Evolutionary conservation across 2,329 filamentous ascomycete genomes (phyloP), one percentile per base, ranked within the genome.

Genomic region (Fusarium sp.): DNA sequence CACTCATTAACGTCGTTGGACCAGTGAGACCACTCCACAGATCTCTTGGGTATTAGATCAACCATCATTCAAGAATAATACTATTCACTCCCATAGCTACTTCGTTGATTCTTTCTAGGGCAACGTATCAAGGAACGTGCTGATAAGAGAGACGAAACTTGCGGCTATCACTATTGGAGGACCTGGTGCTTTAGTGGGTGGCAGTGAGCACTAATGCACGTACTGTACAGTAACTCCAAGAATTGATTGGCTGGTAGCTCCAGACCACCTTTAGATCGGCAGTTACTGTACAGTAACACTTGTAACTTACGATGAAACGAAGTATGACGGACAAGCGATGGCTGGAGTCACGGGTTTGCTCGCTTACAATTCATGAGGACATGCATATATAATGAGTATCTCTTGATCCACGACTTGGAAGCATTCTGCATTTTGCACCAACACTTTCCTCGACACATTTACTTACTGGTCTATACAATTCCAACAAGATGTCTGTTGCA

Each of bases 161-260:
- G 4, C 6, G 3, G 1, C 4, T 38, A 3, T 12, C 18, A 10
- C 18, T 38, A 38, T 38, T 38, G 34, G 34, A 38, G 18, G 34
- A n/a, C 3, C 12, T 2, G 30, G 3, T 25, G 24, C 18, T n/a
- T 18, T 7, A 30, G n/a, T 43, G 24, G 25, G 14, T 16, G 4
- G 15, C 3, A 16, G 58, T 63, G 16, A 46, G 52, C 61, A 24
- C 63, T 66, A 66, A 66, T 59, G 63, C 53, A 8, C 43, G 20
- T 42, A 66, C 63, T 66, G 63, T 66, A 66, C 61, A 66, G 63
- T 66, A 52, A 38, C 20, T 12, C 1, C 8, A 47, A 18, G 7
- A 4, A 14, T 25, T 46, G 9, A 66, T 59, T 66, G 61, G 63
- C 3, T 15, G 14, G n/a, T 22, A 8, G 3, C 6, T 7, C 0